Evolutionary conservation across 75 land plant genomes (phyloP).

Genomic region (Pinus taeda): DNA sequence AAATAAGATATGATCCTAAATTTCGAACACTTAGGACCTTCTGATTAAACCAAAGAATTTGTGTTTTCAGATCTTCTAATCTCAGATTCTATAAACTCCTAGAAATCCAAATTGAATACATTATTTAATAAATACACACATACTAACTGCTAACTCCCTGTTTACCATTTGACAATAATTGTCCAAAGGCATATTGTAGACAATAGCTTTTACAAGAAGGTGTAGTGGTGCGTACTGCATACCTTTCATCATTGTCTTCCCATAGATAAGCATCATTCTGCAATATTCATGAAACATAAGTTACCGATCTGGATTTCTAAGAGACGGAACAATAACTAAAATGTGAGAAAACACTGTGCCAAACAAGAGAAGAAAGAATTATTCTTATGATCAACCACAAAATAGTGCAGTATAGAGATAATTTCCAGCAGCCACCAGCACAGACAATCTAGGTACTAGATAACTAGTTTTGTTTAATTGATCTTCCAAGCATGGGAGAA

Average conservation of each 20-base stretch:
- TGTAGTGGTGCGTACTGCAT: slow-evolving; percentile 23
- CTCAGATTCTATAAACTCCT: not conserved
- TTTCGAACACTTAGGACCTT: too few relatives aligned
- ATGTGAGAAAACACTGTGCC: too few relatives aligned
- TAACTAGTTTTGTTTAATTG: not conserved
- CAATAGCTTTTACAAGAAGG: not conserved
- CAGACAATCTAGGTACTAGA: not conserved
- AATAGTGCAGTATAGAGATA: not conserved
- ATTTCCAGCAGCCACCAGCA: not conserved
- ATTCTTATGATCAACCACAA: not conserved
- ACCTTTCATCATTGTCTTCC: slow-evolving; percentile 84
- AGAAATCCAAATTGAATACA: not conserved
- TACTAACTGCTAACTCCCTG: not conserved
- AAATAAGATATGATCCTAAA: too few relatives aligned
- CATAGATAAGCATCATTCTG: slow-evolving; percentile 73
- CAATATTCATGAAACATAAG: not conserved
- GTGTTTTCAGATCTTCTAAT: too few relatives aligned
- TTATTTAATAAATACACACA: not conserved
- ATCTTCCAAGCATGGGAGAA: not conserved
- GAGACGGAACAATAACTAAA: not conserved
- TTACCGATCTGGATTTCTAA: not conserved
- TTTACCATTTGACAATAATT: too few relatives aligned
- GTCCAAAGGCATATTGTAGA: not conserved
- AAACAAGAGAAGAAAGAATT: not conserved
- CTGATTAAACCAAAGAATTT: too few relatives aligned